These are phyloP conservation scores for Phialophora chinensis DNA, from an alignment of 2,329 filamentous ascomycete species.

Conservation along the genomic window DNA sequence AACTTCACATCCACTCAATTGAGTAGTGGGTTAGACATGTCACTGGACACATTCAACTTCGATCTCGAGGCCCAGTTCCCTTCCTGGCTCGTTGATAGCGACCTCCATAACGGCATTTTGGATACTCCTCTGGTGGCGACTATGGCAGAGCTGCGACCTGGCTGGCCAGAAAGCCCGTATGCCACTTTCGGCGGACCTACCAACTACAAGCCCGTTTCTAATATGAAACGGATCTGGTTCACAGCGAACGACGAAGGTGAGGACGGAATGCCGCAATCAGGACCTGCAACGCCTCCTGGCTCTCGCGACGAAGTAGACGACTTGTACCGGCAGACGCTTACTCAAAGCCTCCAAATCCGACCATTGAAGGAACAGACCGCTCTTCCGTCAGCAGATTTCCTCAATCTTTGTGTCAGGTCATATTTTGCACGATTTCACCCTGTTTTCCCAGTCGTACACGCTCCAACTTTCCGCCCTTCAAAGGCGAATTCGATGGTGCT, in stretches of 20 bases:
- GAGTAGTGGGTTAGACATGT: constrained; percentile 19
- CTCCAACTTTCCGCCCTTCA: constrained; percentile 37
- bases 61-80: constrained; percentile 34
- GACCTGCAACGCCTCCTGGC: constrained; percentile 30
- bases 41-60: constrained; percentile 28
- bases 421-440: constrained; percentile 37
- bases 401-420: constrained; percentile 37
- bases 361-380: constrained; percentile 28
- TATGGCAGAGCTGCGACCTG: constrained; percentile 32
- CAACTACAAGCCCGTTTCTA: constrained; percentile 21
- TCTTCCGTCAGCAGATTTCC: constrained; percentile 36
- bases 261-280: constrained; percentile 27
- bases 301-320: constrained; percentile 37
- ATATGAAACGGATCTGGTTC: constrained; percentile 34
- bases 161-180: constrained; percentile 31
- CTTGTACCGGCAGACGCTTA: constrained; percentile 33
- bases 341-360: constrained; percentile 35
- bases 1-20: constrained; percentile 12
- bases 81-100: constrained; percentile 33
- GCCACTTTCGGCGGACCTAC: constrained; percentile 16
- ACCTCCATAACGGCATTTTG: constrained; percentile 30
- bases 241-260: constrained; percentile 24
- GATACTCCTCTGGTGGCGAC: constrained; percentile 32
- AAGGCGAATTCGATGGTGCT: constrained; percentile 43
- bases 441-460: constrained; percentile 36